Conservation (phyloP, 345 rosid species). For the Sonneratia caseolaris region DNA sequence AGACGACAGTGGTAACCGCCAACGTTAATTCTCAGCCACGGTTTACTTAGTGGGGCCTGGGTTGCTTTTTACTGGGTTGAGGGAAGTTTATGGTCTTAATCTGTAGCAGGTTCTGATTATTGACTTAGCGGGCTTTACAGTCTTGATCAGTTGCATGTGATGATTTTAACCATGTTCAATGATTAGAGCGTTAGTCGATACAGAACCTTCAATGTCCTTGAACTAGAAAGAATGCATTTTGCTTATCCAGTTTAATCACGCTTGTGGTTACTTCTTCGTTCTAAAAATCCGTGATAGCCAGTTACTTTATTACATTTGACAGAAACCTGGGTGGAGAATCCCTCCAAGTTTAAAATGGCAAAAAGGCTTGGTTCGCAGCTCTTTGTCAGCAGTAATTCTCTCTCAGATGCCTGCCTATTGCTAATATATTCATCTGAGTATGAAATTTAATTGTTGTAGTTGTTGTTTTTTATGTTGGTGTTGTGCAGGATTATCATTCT, state of each 20-base stretch:
- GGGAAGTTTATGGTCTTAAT: background rate
- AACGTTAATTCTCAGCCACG: background rate
- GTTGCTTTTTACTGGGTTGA: background rate
- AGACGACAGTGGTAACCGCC: background rate
- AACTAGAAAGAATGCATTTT: background rate
- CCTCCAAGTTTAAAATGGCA: constrained; percentile 19
- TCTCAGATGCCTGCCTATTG: background rate
- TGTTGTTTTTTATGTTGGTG: background rate
- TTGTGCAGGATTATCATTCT: constrained; percentile 29
- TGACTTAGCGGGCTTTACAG: background rate
- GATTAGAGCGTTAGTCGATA: no score
- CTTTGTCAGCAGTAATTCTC: constrained; percentile 37
- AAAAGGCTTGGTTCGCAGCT: constrained; percentile 29
- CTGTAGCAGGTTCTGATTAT: background rate
- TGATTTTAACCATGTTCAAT: background rate
- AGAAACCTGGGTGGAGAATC: background rate
- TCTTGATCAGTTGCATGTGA: background rate
- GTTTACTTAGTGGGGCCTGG: background rate
- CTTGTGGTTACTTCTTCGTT: background rate
- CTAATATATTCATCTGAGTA: background rate
- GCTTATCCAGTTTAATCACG: background rate
- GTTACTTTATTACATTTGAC: background rate
- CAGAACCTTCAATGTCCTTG: background rate
- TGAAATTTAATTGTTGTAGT: background rate
- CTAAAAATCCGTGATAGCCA: background rate